phyloP scores from a whole-genome alignment of 2,329 filamentous ascomycete species.

The Xylaria sp. region DNA sequence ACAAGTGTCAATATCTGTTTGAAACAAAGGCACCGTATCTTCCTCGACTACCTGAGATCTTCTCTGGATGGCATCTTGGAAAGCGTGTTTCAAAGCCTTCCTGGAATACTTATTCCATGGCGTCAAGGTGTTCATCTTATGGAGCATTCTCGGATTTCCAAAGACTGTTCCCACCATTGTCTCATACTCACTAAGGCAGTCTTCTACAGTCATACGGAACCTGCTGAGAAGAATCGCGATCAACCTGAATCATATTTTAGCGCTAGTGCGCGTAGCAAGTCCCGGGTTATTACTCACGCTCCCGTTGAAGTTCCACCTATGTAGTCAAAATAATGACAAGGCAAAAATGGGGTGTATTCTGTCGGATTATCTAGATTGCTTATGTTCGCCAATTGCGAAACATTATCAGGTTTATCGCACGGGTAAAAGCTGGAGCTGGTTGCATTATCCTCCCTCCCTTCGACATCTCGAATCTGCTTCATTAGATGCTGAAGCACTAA shows the following conservation, averaged over 20 bases:
- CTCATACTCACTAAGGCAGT: conserved; percentile 26
- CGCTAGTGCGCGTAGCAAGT: background rate
- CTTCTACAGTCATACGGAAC: conserved; percentile 29
- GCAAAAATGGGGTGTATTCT: conserved; percentile 20
- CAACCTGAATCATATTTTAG: conserved; percentile 9
- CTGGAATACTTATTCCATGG: conserved; percentile 17
- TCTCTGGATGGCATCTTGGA: conserved; percentile 21
- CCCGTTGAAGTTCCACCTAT: conserved; percentile 27
- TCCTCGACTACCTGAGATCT: conserved; percentile 6
- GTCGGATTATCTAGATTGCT: conserved; percentile 1
- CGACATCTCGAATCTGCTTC: background rate
- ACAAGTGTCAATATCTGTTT: conserved; percentile 21
- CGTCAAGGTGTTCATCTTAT: conserved; percentile 14
- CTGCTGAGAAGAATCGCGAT: conserved; percentile 26
- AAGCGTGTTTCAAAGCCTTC: conserved; percentile 6
- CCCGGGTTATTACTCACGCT: conserved; percentile 8
- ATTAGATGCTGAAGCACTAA: conserved; percentile 14
- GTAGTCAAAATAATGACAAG: conserved; percentile 30
- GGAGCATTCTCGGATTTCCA: conserved; percentile 10
- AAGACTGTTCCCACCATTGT: conserved; percentile 21
- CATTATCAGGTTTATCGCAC: background rate
- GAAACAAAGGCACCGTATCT: conserved; percentile 3
- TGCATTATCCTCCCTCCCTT: background rate
- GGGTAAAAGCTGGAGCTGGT: conserved; percentile 10
- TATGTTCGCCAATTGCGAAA: background rate